Conservation (phyloP, 345 rosid genomes). For the Fremontodendron californicum region DNA sequence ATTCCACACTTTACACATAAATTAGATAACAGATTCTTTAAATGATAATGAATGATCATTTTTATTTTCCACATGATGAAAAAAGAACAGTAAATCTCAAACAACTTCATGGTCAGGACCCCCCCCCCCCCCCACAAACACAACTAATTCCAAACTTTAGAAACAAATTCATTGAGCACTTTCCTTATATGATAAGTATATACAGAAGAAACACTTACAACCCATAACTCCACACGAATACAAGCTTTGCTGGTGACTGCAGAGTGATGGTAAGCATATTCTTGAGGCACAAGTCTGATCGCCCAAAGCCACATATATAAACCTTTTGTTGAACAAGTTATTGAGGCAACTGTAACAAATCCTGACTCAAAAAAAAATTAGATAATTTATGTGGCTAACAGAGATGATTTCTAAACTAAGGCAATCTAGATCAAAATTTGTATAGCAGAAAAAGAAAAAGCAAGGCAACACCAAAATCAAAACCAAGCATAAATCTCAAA, state of each 20-base stretch:
- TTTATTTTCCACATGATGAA: not conserved
- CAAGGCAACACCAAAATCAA: not conserved
- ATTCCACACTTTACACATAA: not conserved
- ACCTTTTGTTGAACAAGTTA: not conserved
- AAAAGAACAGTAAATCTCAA: not conserved
- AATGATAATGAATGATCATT: not conserved
- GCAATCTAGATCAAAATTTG: slow-evolving; percentile 2
- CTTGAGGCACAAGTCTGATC: not conserved
- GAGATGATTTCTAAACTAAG: not conserved
- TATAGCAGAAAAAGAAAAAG: not conserved
- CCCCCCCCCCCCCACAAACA: not conserved
- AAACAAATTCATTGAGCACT: not conserved
- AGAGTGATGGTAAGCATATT: not conserved
- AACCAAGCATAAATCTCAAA: slow-evolving; percentile 7
- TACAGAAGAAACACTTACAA: not conserved
- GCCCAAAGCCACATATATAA: not conserved
- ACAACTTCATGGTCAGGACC: not conserved
- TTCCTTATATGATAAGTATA: not conserved
- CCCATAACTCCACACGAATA: not conserved
- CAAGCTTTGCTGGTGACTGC: not conserved
- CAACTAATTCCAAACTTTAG: not conserved
- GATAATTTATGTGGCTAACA: not conserved
- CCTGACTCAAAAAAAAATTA: not conserved
- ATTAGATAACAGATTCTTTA: not conserved
- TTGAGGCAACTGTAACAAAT: not conserved